A percentile compares a stretch with the other conserved stretches of the same genome.
Evolutionary conservation across 352 stramenopile species (phyloP).

Genomic region (Globisporangium polare): DNA sequence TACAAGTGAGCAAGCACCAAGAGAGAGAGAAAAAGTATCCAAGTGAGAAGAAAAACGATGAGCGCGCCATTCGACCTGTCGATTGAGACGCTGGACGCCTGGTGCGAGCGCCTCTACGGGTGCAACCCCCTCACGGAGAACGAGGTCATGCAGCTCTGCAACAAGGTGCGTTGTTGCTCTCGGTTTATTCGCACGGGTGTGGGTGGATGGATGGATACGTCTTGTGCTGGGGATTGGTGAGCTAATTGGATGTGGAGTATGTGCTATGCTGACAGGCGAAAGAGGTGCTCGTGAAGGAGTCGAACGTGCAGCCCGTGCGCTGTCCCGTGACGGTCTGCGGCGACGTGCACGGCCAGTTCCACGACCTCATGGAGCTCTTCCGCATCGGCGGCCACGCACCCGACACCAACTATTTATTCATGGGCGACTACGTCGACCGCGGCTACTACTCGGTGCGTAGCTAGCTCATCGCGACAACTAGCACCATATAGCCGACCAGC

Average conservation of each 20-base stretch:
- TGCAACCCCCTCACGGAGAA: conserved; percentile 94
- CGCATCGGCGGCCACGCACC: conserved; percentile 84
- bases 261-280: conserved; percentile 63
- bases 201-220: neutral
- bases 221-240: no score
- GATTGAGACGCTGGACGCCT: conserved; percentile 90
- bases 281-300: conserved; percentile 96
- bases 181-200: neutral
- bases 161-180: conserved; percentile 44
- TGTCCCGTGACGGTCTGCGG: conserved; percentile 97
- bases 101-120: conserved; percentile 92
- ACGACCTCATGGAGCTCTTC: conserved; percentile 67
- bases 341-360: conserved; percentile 63
- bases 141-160: conserved; percentile 94
- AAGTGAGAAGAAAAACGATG: conserved; percentile 17
- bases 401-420: conserved; percentile 98
- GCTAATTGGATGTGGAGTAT: neutral
- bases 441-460: conserved; percentile 92
- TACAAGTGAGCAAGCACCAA: neutral
- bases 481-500: no score
- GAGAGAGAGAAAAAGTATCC: neutral
- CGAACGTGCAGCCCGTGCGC: conserved; percentile 95
- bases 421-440: conserved; percentile 99
- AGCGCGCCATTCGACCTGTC: conserved; percentile 72
- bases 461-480: neutral